phyloP scores from a whole-genome alignment of 179 eudicot species.

The Amaranthus tricolor region DNA sequence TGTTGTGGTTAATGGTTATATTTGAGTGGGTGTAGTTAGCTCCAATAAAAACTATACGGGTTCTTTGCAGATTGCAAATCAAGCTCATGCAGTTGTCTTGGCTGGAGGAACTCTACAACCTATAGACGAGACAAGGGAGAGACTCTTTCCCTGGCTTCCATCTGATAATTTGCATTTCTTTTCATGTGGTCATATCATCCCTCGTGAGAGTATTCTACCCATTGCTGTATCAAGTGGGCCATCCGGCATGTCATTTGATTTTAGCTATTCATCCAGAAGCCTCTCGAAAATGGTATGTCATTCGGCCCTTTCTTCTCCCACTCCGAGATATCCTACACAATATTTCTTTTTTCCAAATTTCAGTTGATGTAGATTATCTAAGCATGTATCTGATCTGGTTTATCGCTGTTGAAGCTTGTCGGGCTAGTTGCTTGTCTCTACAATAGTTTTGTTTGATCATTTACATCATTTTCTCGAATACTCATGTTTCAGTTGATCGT shows the following conservation, averaged over 20 bases:
- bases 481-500: background rate
- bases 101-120: conserved; percentile 97
- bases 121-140: conserved; percentile 78
- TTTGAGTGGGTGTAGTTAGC: background rate
- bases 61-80: conserved; percentile 52
- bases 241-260: conserved; percentile 73
- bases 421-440: background rate
- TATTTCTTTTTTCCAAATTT: background rate
- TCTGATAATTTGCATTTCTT: conserved; percentile 66
- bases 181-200: conserved; percentile 86
- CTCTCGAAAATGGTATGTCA: conserved; percentile 58
- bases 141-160: conserved; percentile 77
- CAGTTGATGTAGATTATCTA: background rate
- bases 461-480: background rate
- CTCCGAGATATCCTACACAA: background rate
- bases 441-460: background rate
- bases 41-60: background rate
- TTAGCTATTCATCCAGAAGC: conserved; percentile 78
- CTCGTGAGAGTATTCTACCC: conserved; percentile 83
- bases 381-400: background rate
- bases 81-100: conserved; percentile 83
- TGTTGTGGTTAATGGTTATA: background rate
- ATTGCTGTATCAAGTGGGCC: conserved; percentile 82
- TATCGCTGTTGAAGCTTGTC: background rate
- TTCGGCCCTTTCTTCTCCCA: background rate